Conservation (phyloP, 345 rosid genomes). For the Dipteronia sinensis region DNA sequence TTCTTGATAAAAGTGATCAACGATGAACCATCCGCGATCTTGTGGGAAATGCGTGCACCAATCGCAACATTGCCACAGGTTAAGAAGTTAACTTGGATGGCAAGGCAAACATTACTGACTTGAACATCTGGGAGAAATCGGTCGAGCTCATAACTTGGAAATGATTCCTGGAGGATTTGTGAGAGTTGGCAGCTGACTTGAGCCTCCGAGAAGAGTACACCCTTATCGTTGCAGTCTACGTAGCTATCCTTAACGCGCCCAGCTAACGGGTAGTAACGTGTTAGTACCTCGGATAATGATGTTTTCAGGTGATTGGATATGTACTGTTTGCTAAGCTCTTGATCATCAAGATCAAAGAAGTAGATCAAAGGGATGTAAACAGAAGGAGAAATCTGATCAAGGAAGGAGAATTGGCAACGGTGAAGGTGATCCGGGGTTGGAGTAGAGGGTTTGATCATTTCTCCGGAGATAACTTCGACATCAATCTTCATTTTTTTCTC, state of each 20-base stretch:
- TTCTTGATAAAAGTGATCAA: background rate
- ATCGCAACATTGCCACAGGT: background rate
- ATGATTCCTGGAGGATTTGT: background rate
- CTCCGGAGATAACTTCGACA: no score
- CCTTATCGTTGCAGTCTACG: no score
- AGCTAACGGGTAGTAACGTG: background rate
- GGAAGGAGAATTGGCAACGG: conserved; percentile 35
- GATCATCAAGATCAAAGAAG: conserved; percentile 29
- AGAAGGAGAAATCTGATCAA: conserved; percentile 41
- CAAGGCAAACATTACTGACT: background rate
- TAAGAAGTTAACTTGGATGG: conserved; percentile 4
- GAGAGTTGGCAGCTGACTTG: conserved; percentile 2
- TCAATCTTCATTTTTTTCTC: no score
- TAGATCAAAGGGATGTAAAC: conserved; percentile 39
- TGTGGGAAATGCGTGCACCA: background rate
- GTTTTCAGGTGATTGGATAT: conserved; percentile 10
- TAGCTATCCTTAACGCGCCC: no score
- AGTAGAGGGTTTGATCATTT: no score
- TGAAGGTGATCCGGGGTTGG: no score
- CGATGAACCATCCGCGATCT: conserved; percentile 3
- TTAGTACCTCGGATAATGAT: background rate
- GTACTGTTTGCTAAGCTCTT: conserved; percentile 3
- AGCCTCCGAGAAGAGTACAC: no score
- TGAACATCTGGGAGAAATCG: background rate
- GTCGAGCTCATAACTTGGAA: background rate